Conservation (phyloP, 257 asterid species). For the Petunia axillaris region DNA sequence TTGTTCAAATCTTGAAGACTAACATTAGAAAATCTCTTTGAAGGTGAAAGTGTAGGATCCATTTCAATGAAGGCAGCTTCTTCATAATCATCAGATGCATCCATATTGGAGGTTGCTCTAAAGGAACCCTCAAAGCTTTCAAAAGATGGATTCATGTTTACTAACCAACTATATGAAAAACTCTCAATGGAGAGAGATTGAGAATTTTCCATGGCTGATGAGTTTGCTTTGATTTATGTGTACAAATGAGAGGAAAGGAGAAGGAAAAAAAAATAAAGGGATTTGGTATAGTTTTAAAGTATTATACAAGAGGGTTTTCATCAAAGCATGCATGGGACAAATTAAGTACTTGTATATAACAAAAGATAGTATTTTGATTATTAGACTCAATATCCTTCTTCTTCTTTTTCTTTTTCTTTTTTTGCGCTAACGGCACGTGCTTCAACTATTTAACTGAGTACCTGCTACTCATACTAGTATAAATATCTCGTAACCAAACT, state of each 20-base stretch:
- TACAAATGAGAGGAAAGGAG: background rate
- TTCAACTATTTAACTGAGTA: too few relatives aligned
- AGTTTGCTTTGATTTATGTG: background rate
- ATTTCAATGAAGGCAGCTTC: conserved; percentile 78
- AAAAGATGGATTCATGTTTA: conserved; percentile 37
- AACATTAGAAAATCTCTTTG: conserved; percentile 65
- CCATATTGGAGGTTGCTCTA: conserved; percentile 8
- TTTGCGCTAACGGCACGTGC: too few relatives aligned
- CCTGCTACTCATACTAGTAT: too few relatives aligned
- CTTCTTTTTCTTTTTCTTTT: too few relatives aligned
- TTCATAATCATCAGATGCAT: conserved; percentile 49
- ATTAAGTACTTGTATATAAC: too few relatives aligned
- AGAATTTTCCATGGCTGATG: background rate
- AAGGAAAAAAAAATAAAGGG: background rate
- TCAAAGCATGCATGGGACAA: background rate
- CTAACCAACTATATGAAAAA: conserved; percentile 68
- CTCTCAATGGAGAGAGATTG: conserved; percentile 54
- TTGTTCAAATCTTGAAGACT: conserved; percentile 51
- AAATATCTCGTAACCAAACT: too few relatives aligned
- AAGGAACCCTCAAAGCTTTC: conserved; percentile 16
- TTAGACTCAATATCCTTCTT: too few relatives aligned
- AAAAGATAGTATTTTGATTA: too few relatives aligned
- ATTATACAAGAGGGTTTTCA: background rate
- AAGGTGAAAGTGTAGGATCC: conserved; percentile 89
- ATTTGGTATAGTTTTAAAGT: background rate